These are phyloP conservation scores for Agarophyton chilense DNA, from an alignment of 23 red algal species.

Conservation along the genomic window DNA sequence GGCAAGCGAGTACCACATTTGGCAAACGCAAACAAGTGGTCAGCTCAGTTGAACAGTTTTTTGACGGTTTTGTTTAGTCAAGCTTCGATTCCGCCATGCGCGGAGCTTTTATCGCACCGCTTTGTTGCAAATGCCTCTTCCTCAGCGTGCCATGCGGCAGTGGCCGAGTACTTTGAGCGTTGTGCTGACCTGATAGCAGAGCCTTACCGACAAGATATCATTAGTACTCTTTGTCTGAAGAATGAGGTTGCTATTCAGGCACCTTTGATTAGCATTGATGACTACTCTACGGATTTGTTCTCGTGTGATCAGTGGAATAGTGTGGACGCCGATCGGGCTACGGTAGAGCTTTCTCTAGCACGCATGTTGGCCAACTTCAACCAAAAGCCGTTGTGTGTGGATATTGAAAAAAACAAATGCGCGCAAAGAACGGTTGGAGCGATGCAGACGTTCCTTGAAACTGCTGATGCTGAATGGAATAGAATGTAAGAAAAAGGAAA, in stretches of 20 bases:
- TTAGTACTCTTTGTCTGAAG: constrained; percentile 5
- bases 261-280: constrained; percentile 50
- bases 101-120: constrained; percentile 34
- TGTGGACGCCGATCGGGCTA: constrained; percentile 9
- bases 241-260: constrained; percentile 37
- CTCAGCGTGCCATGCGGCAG: constrained; percentile 21
- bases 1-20: constrained; percentile 5
- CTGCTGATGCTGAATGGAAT: constrained; percentile 32
- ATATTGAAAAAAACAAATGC: constrained; percentile 31
- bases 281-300: constrained; percentile 48
- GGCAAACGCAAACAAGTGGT: constrained; percentile 9
- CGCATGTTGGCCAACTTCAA: constrained; percentile 33
- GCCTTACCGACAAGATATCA: constrained; percentile 20
- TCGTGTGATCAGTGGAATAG: constrained; percentile 41
- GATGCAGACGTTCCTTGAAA: constrained; percentile 43
- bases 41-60: constrained; percentile 48
- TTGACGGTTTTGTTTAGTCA: constrained; percentile 20
- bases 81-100: neutral
- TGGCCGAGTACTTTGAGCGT: constrained; percentile 26
- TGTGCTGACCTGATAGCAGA: neutral
- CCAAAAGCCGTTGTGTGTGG: neutral
- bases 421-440: neutral
- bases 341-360: constrained; percentile 25
- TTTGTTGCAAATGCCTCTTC: constrained; percentile 24
- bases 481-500: no score